Base-by-base conservation (phyloP, 1,284 basidiomycete species). In the Farysia itapuensis region DNA sequence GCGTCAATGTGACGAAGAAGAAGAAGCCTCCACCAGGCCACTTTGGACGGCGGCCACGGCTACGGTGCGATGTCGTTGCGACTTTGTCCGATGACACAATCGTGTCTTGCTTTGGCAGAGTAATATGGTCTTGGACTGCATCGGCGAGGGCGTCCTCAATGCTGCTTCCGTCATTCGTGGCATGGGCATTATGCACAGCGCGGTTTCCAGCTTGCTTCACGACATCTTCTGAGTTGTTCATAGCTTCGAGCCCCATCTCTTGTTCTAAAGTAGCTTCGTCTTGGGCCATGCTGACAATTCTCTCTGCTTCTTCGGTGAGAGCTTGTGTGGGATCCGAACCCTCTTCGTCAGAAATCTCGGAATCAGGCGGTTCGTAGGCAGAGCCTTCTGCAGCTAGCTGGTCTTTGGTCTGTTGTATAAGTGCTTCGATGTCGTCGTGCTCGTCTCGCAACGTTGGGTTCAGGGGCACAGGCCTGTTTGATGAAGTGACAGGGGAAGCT, bases 391-490 rank as follows among this genome's bases (percentile, higher is more conserved):
- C 5, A 18, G 50, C 43, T 3, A 63, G 22, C 30, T 57, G 44
- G 19, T 56, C 41, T 26, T 49, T 47, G 4, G 59, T 46, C 3
- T 35, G 38, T 20, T 37, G 43, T 8, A 63, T 52, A 28, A 63
- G 45, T 20, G 48, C 48, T 22, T 63, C 45, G 39, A 63, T 41
- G 26, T 57, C 42, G 48, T 57, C 59, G 37, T 57, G 48, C 20
- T 56, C 52, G 52, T 47, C 43, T 7, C 14, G 15, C 23, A n/a
- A 14, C 5, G 4, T 28, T 32, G 8, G 34, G 19, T 8, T 36
- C 16, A 8, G 15, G 12, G 11, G 23, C 33, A 19, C 31, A 35
- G 4, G 21, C 2, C 14, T 32, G 23, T 21, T 16, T n/a, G 26
- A 31, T 16, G 19, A 14, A 21, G 34, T 19, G 12, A 19, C 14